Percentiles rank a stretch among this genome's conserved stretches.
These are phyloP conservation scores for Pichia exigua DNA, from an alignment of 805 yeast species.

Conservation along the genomic window DNA sequence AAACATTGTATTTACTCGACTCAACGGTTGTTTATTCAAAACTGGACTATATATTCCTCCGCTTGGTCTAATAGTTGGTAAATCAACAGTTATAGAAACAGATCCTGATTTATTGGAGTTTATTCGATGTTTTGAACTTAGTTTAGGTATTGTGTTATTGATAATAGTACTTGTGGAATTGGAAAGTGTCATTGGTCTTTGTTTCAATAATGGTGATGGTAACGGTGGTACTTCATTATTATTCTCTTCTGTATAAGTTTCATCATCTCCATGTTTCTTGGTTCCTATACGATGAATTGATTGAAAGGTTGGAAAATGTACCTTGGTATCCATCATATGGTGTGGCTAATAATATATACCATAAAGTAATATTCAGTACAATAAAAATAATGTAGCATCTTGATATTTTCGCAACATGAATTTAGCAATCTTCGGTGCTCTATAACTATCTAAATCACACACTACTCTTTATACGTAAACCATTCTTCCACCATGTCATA, in stretches of 20 bases:
- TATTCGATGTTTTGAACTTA: background rate
- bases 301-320: background rate
- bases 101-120: background rate
- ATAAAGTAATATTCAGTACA: no score
- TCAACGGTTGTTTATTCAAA: background rate
- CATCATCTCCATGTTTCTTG: background rate
- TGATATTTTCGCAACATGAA: background rate
- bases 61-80: conserved; percentile 8
- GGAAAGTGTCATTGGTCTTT: background rate
- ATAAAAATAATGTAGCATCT: no score
- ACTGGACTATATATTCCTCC: conserved; percentile 3
- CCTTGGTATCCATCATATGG: background rate
- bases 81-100: conserved; percentile 4
- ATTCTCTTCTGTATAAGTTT: no score
- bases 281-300: background rate
- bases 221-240: no score
- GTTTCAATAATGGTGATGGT: background rate
- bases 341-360: background rate
- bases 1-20: conserved; percentile 1
- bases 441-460: no score
- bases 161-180: background rate
- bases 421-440: no score
- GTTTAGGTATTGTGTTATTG: background rate
- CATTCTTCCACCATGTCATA: conserved; percentile 47
- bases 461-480: no score